Conservation (phyloP, 805 yeast species). For the Pichia cephalocereana region DNA sequence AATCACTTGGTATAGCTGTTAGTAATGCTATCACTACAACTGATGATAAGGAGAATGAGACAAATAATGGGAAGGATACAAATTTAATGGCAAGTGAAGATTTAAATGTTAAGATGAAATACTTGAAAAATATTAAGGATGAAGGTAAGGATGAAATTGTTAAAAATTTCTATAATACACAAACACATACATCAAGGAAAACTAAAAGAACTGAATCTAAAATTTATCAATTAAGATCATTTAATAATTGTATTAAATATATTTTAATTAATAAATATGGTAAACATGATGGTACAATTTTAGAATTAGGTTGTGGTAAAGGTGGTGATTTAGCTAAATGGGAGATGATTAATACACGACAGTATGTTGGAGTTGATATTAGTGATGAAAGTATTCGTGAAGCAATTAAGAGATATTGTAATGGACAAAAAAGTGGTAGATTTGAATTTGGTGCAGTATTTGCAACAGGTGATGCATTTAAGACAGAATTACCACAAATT, state of each 20-base stretch:
- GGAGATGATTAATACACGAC: constrained; percentile 61
- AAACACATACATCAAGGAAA: constrained; percentile 59
- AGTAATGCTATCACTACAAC: not conserved
- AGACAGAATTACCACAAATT: constrained; percentile 55
- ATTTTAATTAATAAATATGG: constrained; percentile 69
- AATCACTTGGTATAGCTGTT: constrained; percentile 11
- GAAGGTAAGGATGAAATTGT: constrained; percentile 54
- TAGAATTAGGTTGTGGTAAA: constrained; percentile 94
- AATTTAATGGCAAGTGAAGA: constrained; percentile 21
- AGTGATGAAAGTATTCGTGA: constrained; percentile 83
- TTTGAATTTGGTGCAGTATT: constrained; percentile 49
- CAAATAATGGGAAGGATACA: not conserved
- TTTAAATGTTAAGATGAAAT: constrained; percentile 14
- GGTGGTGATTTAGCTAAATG: constrained; percentile 96
- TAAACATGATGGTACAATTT: constrained; percentile 43
- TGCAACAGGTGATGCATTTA: constrained; percentile 89
- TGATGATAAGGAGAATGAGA: no score
- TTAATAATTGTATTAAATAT: constrained; percentile 87
- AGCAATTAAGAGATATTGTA: constrained; percentile 61
- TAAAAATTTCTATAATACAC: constrained; percentile 75
- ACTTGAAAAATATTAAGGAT: constrained; percentile 27
- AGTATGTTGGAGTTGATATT: constrained; percentile 85
- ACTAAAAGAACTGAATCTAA: constrained; percentile 66
- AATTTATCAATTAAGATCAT: constrained; percentile 75
- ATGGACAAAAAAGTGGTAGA: constrained; percentile 29